Evolutionary conservation across 2,329 filamentous ascomycete genomes (phyloP).

Genomic region (Colletotrichum graminicola): DNA sequence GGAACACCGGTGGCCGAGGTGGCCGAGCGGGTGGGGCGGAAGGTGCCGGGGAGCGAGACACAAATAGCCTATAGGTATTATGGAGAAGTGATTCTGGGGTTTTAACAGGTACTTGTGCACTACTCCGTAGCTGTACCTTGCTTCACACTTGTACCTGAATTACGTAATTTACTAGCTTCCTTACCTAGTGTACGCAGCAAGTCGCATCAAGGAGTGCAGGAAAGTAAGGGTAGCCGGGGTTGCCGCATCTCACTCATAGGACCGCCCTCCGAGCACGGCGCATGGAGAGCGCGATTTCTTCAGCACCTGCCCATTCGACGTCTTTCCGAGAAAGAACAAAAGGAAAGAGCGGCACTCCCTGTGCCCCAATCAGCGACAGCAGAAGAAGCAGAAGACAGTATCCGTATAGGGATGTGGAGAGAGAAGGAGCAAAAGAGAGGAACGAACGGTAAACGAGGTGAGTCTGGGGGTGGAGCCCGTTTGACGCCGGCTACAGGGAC

Average conservation of each 20-base stretch:
- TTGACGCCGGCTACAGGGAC: neutral
- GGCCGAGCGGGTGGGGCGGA: slow-evolving; percentile 22
- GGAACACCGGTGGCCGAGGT: slow-evolving; percentile 34
- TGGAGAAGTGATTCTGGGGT: neutral
- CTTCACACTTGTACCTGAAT: too few relatives aligned
- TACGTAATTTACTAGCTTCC: too few relatives aligned
- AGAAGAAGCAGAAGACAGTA: neutral
- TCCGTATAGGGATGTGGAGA: neutral
- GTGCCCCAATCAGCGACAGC: neutral
- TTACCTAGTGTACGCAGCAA: too few relatives aligned
- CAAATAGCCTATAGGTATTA: neutral
- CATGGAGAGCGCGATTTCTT: neutral
- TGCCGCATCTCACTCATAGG: too few relatives aligned
- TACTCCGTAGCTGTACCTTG: too few relatives aligned
- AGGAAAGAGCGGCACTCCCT: neutral
- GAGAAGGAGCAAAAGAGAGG: too few relatives aligned
- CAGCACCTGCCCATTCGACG: neutral
- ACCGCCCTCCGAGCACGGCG: too few relatives aligned
- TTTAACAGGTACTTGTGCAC: neutral
- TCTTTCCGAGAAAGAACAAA: neutral
- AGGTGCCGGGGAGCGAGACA: neutral
- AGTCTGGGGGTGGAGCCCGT: neutral
- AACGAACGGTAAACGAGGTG: neutral
- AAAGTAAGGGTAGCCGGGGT: too few relatives aligned
- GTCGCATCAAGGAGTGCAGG: too few relatives aligned